phyloP scores from a whole-genome alignment of 2,329 filamentous ascomycete genomes.

The Aspergillus intermedius region DNA sequence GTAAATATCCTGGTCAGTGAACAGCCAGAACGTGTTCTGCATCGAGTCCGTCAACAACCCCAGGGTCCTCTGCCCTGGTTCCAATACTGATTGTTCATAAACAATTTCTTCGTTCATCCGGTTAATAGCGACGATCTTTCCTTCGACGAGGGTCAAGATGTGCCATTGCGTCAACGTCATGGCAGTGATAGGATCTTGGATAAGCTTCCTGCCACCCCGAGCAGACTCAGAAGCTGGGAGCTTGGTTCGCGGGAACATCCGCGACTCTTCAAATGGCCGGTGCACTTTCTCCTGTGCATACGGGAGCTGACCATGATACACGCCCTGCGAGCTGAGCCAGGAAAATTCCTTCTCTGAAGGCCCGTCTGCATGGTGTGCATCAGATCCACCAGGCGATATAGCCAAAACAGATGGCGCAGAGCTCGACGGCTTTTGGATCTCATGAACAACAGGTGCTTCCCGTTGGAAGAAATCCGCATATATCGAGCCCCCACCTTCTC shows the following conservation, averaged over 20 bases:
- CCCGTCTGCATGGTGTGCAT: slow-evolving; percentile 50
- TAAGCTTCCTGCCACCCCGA: slow-evolving; percentile 57
- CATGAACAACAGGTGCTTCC: slow-evolving; percentile 71
- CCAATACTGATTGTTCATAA: slow-evolving; percentile 80
- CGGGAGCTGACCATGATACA: slow-evolving; percentile 77
- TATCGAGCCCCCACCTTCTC: slow-evolving; percentile 76
- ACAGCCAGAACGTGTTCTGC: slow-evolving; percentile 97
- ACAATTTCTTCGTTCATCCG: slow-evolving; percentile 77
- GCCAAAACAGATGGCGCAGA: slow-evolving; percentile 61
- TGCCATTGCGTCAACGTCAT: slow-evolving; percentile 92
- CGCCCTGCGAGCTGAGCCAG: slow-evolving; percentile 81
- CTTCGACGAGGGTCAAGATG: slow-evolving; percentile 74
- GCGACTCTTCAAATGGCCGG: slow-evolving; percentile 71
- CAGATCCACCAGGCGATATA: slow-evolving; percentile 67
- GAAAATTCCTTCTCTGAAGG: slow-evolving; percentile 61
- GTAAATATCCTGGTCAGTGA: slow-evolving; percentile 84
- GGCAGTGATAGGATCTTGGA: slow-evolving; percentile 67
- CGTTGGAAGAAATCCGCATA: slow-evolving; percentile 84
- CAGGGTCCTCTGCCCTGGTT: slow-evolving; percentile 70
- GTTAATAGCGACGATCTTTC: slow-evolving; percentile 76
- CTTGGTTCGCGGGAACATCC: slow-evolving; percentile 66
- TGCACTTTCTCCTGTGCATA: slow-evolving; percentile 61
- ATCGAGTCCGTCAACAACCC: slow-evolving; percentile 82
- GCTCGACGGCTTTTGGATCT: slow-evolving; percentile 56
- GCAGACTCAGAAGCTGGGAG: slow-evolving; percentile 63